Evolutionary conservation across 306 rosid species (phyloP), one percentile per base, ranked within the genome.

Genomic region (Echinosophora koreensis): DNA sequence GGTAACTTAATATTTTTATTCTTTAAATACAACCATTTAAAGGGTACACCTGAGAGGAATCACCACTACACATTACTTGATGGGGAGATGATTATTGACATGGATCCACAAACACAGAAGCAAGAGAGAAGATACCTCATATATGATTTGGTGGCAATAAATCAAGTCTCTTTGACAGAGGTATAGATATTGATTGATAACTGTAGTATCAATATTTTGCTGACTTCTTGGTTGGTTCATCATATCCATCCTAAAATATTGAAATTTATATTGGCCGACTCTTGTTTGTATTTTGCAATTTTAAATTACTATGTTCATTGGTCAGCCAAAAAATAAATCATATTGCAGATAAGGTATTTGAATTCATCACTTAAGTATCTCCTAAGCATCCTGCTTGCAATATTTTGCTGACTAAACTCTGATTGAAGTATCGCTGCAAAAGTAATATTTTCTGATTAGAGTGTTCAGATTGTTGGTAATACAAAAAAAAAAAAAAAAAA

Each of bases 41-140:
- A 95, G 98, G 92, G 88, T 73, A 80, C 76, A 73, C 90, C 88
- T 3, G 96, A 95, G 77, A 90, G 80, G 89, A 88, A 86, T 74
- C 98, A 95, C 85, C 97, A 92, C 89, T 92, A 74, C 81, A 94
- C 97, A 3, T 86, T 95, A 69, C 97, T 95, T 84, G 99, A 95
- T 70, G 97, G 99, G 59, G 99, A 95, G 90, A 95, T 92, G 99
- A 85, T 95, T 80, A 90, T 95, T 80, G 97, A 95, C 82, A 88
- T 72, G 5, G 81, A 90, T 84, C 97, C 99, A 34, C 92, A 84
- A 62, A 86, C 97, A 17, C 73, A 67, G 41, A 95, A 90, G 89
- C 93, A 92, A 76, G 99, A 95, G 89, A 90, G 97, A 87, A 91
- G 97, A 91, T 95, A 95, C 84, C 97, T 95, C 66, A 95, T 95